Conservation (phyloP, 371 early-diverging fungal species). For the Mortierella sp. region DNA sequence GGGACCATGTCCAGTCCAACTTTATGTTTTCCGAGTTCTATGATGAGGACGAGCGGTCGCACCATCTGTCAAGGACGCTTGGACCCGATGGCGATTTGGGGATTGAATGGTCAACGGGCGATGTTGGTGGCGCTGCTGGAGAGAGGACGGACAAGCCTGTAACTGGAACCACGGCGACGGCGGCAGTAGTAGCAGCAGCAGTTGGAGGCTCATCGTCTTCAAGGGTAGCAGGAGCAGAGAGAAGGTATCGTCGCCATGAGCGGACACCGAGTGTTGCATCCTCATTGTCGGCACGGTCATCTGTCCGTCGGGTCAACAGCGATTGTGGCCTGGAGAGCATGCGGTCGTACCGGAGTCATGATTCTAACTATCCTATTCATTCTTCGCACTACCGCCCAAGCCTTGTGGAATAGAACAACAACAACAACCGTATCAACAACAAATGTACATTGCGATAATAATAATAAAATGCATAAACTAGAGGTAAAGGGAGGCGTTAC, state of each 20-base stretch:
- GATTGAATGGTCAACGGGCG: constrained; percentile 34
- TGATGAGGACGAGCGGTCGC: constrained; percentile 29
- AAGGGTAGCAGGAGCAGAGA: not conserved
- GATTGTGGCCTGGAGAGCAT: constrained; percentile 53
- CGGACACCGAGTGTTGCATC: constrained; percentile 28
- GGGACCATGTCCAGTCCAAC: constrained; percentile 42
- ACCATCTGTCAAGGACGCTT: constrained; percentile 22
- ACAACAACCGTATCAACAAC: no score
- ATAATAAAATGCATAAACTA: not conserved
- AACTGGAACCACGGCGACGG: not conserved
- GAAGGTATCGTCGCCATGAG: constrained; percentile 16
- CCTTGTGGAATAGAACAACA: constrained; percentile 17
- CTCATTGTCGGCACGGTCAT: constrained; percentile 26
- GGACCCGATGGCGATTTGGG: constrained; percentile 42
- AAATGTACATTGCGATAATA: not conserved
- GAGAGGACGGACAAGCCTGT: not conserved
- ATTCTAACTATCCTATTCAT: constrained; percentile 23
- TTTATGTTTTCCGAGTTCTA: constrained; percentile 25
- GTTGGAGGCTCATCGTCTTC: not conserved
- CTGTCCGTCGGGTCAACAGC: constrained; percentile 39
- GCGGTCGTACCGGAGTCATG: constrained; percentile 22
- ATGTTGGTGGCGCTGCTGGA: not conserved
- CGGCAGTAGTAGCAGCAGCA: not conserved
- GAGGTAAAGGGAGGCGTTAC: no score
- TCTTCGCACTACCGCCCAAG: constrained; percentile 18